Conservation (phyloP, 225 moss, liverwort and hornwort species). For the Lunularia cruciata region DNA sequence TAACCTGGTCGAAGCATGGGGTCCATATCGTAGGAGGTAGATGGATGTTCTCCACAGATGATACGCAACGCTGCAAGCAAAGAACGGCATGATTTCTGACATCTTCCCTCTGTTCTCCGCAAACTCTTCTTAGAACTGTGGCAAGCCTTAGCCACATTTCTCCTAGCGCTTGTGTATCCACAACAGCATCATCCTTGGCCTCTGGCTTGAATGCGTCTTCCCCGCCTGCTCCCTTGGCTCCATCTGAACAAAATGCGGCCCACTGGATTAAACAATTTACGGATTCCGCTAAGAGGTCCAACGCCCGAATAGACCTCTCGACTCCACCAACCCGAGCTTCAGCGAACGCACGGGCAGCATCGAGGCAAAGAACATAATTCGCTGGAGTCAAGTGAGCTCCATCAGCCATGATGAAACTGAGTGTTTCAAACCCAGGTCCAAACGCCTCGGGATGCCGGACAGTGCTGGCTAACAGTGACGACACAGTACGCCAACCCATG, state of each 20-base stretch:
- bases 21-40: constrained; percentile 81
- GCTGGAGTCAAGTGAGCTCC: constrained; percentile 92
- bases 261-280: constrained; percentile 85
- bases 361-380: constrained; percentile 94
- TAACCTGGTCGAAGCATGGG: constrained; percentile 88
- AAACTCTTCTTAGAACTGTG: constrained; percentile 81
- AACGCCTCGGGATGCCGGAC: constrained; percentile 96
- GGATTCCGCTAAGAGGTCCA: constrained; percentile 87
- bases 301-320: constrained; percentile 81
- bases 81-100: constrained; percentile 91
- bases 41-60: constrained; percentile 74
- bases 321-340: constrained; percentile 95
- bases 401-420: constrained; percentile 92
- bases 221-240: constrained; percentile 28
- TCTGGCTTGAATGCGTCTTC: constrained; percentile 26
- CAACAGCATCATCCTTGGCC: constrained; percentile 48
- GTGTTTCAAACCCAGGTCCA: constrained; percentile 97
- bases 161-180: constrained; percentile 79
- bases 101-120: constrained; percentile 94
- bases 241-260: constrained; percentile 56
- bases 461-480: constrained; percentile 86
- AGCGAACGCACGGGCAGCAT: constrained; percentile 97
- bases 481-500: constrained; percentile 98
- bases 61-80: constrained; percentile 87
- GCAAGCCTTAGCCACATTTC: constrained; percentile 99